Evolutionary conservation across 257 asterid genomes (phyloP).

Genomic region (Solanum rostratum): DNA sequence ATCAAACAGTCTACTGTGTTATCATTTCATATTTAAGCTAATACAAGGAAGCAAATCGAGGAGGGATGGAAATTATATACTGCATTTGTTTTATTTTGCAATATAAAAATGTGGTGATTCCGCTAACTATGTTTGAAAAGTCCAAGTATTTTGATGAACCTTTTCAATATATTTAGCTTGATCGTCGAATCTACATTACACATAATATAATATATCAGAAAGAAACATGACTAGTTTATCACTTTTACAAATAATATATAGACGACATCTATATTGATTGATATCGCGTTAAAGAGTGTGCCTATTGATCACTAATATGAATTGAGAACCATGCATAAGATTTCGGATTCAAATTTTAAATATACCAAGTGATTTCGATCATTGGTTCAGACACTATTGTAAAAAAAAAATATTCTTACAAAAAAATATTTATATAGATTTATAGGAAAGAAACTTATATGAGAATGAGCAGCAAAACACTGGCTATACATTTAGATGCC

Average conservation of each 20-base stretch:
- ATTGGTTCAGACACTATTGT: too few species aligned
- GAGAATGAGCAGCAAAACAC: background rate
- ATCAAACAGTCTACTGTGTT: background rate
- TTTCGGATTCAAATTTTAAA: background rate
- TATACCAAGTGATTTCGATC: background rate
- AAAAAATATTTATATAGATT: background rate
- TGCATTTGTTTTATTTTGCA: background rate
- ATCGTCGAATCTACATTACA: background rate
- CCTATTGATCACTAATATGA: background rate
- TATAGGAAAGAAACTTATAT: background rate
- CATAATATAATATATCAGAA: background rate
- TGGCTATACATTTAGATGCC: background rate
- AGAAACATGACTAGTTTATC: background rate
- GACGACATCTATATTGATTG: background rate
- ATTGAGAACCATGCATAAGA: background rate
- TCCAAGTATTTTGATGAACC: background rate
- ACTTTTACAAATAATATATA: background rate
- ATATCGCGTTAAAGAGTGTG: background rate
- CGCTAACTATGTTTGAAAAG: background rate
- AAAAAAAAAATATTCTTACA: too few species aligned
- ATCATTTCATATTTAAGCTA: background rate
- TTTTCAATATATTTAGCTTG: background rate
- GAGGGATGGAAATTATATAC: background rate
- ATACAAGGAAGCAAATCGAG: background rate
- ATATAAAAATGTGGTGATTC: background rate